Conservation (phyloP, 768 basidiomycete species). For the Lentinula raphanica region DNA sequence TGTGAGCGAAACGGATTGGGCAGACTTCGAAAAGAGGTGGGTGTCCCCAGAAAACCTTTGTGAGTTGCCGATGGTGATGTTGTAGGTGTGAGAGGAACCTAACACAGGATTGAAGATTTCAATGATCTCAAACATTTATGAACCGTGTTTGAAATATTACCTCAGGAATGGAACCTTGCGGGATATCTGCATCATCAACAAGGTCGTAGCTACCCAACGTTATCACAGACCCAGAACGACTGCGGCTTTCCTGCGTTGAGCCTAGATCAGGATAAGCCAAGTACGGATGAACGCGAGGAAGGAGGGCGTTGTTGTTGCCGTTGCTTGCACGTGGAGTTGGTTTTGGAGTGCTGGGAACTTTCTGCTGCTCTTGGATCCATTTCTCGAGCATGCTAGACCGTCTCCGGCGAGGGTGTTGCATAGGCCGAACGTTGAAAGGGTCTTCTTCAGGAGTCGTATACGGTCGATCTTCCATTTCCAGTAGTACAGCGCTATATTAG, state of each 20-base stretch:
- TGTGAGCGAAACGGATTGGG: constrained; percentile 14
- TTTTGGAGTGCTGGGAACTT: constrained; percentile 6
- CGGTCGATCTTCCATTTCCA: constrained; percentile 31
- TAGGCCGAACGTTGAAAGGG: constrained; percentile 39
- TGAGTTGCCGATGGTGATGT: constrained; percentile 19
- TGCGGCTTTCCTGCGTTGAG: constrained; percentile 14
- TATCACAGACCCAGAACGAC: constrained; percentile 23
- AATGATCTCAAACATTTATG: neutral
- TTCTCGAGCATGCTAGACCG: constrained; percentile 50
- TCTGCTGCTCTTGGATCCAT: constrained; percentile 50
- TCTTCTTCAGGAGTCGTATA: constrained; percentile 51
- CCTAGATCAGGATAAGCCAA: constrained; percentile 39
- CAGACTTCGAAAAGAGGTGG: constrained; percentile 28
- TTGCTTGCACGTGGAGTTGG: constrained; percentile 10
- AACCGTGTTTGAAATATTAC: constrained; percentile 10
- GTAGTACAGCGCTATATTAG: neutral
- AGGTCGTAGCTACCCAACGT: constrained; percentile 44
- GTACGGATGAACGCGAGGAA: constrained; percentile 29
- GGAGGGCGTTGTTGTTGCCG: constrained; percentile 1
- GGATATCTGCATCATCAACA: constrained; percentile 47
- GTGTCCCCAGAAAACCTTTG: constrained; percentile 30
- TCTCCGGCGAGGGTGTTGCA: constrained; percentile 27
- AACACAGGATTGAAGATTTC: neutral
- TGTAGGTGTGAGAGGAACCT: neutral
- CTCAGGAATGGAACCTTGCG: constrained; percentile 19